Percentiles rank a stretch among this genome's conserved stretches.
Conservation (phyloP, 2,329 filamentous ascomycete species). For the Byssoonygena ceratinophila region DNA sequence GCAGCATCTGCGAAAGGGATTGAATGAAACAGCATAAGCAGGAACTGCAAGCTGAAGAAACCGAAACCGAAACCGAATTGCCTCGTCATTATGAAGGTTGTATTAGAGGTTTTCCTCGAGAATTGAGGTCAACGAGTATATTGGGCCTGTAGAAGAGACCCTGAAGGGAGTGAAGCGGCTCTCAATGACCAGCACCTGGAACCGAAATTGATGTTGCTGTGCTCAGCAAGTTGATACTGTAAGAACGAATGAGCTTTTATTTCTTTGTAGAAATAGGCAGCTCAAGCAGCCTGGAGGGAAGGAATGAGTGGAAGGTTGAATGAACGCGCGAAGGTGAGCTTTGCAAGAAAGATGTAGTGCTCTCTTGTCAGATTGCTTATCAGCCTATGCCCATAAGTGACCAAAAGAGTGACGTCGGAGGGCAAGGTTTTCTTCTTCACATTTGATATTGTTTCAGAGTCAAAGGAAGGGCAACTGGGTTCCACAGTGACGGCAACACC, state of each 20-base stretch:
- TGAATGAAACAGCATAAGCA: constrained; percentile 26
- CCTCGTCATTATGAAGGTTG: constrained; percentile 7
- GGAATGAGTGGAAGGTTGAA: background rate
- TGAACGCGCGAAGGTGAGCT: background rate
- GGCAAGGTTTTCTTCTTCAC: background rate
- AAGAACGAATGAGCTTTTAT: no score
- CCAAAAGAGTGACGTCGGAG: background rate
- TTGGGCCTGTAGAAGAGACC: background rate
- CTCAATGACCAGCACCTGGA: constrained; percentile 2
- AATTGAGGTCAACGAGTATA: background rate
- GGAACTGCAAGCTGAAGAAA: constrained; percentile 23
- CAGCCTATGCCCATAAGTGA: background rate
- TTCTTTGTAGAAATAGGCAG: background rate
- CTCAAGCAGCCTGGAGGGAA: background rate
- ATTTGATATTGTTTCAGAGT: background rate
- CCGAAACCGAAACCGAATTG: background rate
- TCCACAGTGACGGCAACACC: background rate
- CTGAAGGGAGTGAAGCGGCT: background rate
- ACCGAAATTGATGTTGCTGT: background rate
- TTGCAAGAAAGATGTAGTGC: background rate
- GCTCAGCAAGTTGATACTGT: background rate
- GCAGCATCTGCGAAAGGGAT: constrained; percentile 25
- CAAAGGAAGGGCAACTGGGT: constrained; percentile 1
- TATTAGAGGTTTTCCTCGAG: background rate
- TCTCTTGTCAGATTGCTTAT: background rate